Evolutionary conservation across 441 rosid species (phyloP), one percentile per base, ranked within the genome.

Genomic region (Mallotus repandus): DNA sequence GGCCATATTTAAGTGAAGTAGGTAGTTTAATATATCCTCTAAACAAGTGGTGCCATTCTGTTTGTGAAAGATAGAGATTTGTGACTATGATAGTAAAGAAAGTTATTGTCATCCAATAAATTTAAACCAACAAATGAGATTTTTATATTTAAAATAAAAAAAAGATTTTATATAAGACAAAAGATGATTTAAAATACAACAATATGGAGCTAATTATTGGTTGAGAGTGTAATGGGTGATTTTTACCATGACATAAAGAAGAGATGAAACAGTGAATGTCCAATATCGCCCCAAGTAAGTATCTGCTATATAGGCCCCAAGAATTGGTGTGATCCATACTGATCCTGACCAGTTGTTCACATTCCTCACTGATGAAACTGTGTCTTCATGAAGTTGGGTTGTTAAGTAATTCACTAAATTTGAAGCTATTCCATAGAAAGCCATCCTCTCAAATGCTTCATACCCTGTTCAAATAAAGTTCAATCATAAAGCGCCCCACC

Each of bases 381-480:
- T 93, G 72, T 90, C 91, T 83, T 93, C 96, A 43, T 85, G 97
- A 64, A 93, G 96, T 76, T 84, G 88, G 57, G 86, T 87, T 19
- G 97, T 93, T 84, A 93, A 68, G 71, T 87, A 93, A 58, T 83
- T 89, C 75, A 93, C 98, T 61, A 93, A 81, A 78, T 93, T 93
- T 22, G 98, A 90, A 32, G 90, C 89, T 80, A 93, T 81, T 71
- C 96, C 97, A 69, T 93, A 89, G 75, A 88, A 93, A 45, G 97
- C 97, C 98, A 93, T 93, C 84, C 98, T 90, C 80, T 93, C 98
- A 77, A 93, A 93, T 74, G 91, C 91, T 81, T 93, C 98, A 65
- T 93, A 93, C 69, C 91, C 98, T 93, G 81, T 29, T 52, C 25
- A 50, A 67, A 6, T 29, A 5, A 35, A 22, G n/a, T 53, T 15